phyloP scores from a whole-genome alignment of 768 basidiomycete species.

The Kwoniella europaea region DNA sequence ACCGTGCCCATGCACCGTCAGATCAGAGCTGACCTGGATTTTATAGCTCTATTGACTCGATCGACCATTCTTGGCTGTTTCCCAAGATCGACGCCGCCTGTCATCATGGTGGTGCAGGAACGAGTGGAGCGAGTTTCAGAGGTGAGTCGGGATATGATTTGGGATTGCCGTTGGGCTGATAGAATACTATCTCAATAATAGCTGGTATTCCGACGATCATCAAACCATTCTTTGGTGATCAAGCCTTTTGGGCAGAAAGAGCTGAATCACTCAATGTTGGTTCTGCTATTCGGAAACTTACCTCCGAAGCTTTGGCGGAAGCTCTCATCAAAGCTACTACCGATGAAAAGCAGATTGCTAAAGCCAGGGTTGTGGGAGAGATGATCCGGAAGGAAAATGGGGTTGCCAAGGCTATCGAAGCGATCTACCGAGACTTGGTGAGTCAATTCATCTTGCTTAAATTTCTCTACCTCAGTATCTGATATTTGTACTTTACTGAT shows the following conservation, averaged over 20 bases:
- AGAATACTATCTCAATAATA: constrained; percentile 5
- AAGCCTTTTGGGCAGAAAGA: constrained; percentile 96
- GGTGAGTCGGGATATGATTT: constrained; percentile 62
- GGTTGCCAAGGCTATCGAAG: constrained; percentile 89
- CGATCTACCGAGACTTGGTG: constrained; percentile 86
- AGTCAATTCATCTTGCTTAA: constrained; percentile 11
- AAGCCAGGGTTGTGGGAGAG: constrained; percentile 82
- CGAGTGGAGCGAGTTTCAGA: constrained; percentile 90
- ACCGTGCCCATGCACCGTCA: background rate
- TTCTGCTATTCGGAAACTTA: constrained; percentile 82
- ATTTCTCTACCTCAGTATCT: too few species aligned
- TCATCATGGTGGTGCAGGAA: constrained; percentile 97
- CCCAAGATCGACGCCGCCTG: constrained; percentile 91
- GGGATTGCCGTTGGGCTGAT: background rate
- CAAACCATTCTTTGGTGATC: constrained; percentile 96
- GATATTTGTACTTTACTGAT: too few species aligned
- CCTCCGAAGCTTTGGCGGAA: constrained; percentile 74
- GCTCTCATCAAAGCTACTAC: constrained; percentile 82
- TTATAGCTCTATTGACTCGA: constrained; percentile 68
- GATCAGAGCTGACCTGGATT: background rate
- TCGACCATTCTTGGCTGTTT: constrained; percentile 97
- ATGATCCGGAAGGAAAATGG: constrained; percentile 89
- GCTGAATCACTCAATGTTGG: constrained; percentile 96
- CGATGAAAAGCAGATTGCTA: constrained; percentile 83
- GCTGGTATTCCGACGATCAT: constrained; percentile 78